phyloP scores from a whole-genome alignment of 257 asterid genomes.

The Salvia rosmarinus region DNA sequence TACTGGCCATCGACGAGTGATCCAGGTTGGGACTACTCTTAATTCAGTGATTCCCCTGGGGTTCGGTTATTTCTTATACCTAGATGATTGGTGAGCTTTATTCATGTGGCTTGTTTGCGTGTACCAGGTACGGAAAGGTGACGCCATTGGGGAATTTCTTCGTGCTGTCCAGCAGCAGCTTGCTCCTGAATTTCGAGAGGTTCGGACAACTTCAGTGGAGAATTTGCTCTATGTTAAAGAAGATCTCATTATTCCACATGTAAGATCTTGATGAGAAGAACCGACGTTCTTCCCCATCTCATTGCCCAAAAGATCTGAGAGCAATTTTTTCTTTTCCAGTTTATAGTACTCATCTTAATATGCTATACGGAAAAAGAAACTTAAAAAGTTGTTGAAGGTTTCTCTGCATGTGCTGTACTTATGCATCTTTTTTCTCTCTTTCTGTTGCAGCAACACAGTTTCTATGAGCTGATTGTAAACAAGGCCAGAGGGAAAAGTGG shows the following conservation, averaged over 20 bases:
- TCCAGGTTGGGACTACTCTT: conserved; percentile 55
- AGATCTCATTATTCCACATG: conserved; percentile 98
- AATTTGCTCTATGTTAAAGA: conserved; percentile 96
- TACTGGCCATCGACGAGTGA: conserved; percentile 90
- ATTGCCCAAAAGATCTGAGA: conserved; percentile 5
- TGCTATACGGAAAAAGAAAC: not conserved
- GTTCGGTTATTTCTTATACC: not conserved
- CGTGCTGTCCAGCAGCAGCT: conserved; percentile 98
- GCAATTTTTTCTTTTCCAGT: not conserved
- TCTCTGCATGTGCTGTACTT: conserved; percentile 11
- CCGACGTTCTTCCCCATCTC: not conserved
- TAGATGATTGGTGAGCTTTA: not conserved
- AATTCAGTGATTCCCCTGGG: not conserved
- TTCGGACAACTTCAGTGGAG: conserved; percentile 94
- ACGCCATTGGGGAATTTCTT: conserved; percentile 89
- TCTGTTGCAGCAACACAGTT: conserved; percentile 87
- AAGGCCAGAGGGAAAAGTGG: conserved; percentile 99
- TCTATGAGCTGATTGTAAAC: conserved; percentile 93
- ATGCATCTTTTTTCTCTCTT: conserved; percentile 6
- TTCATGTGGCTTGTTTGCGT: conserved; percentile 12
- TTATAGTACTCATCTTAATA: not conserved
- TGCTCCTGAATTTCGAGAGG: conserved; percentile 97
- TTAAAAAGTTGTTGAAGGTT: not conserved
- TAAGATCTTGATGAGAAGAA: conserved; percentile 43
- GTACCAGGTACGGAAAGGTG: conserved; percentile 89